Evolutionary conservation across 371 early-diverging fungal species (phyloP).

Genomic region (Basidiobolus meristosporus): DNA sequence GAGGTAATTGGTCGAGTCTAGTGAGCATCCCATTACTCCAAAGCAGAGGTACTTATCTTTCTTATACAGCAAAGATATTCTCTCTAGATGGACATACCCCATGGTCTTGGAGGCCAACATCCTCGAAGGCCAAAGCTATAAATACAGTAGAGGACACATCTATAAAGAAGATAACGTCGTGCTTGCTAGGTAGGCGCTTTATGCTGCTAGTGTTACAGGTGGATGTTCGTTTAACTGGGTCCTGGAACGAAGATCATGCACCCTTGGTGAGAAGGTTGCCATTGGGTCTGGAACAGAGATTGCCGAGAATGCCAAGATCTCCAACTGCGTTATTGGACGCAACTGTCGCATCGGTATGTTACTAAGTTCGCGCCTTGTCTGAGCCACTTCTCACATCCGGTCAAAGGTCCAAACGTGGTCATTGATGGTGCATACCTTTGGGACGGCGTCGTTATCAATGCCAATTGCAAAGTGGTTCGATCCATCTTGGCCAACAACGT

Average conservation of each 20-base stretch:
- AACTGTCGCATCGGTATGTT: constrained; percentile 53
- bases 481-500: constrained; percentile 63
- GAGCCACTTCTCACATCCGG: no score
- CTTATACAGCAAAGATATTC: constrained; percentile 48
- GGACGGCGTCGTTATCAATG: constrained; percentile 48
- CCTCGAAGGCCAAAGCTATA: constrained; percentile 38
- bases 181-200: constrained; percentile 16
- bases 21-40: neutral
- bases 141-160: constrained; percentile 52
- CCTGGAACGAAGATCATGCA: constrained; percentile 28
- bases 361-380: neutral
- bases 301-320: constrained; percentile 49
- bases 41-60: neutral
- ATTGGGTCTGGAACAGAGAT: constrained; percentile 60
- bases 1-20: constrained; percentile 13
- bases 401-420: no score
- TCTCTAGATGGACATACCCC: constrained; percentile 85
- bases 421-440: constrained; percentile 71
- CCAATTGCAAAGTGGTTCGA: constrained; percentile 32
- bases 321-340: constrained; percentile 65
- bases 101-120: constrained; percentile 80
- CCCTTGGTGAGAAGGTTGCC: constrained; percentile 60
- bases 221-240: neutral
- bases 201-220: neutral
- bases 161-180: constrained; percentile 68